These are phyloP conservation scores for Colletotrichum higginsianum DNA, from an alignment of 2,329 filamentous ascomycete genomes.

Conservation along the genomic window DNA sequence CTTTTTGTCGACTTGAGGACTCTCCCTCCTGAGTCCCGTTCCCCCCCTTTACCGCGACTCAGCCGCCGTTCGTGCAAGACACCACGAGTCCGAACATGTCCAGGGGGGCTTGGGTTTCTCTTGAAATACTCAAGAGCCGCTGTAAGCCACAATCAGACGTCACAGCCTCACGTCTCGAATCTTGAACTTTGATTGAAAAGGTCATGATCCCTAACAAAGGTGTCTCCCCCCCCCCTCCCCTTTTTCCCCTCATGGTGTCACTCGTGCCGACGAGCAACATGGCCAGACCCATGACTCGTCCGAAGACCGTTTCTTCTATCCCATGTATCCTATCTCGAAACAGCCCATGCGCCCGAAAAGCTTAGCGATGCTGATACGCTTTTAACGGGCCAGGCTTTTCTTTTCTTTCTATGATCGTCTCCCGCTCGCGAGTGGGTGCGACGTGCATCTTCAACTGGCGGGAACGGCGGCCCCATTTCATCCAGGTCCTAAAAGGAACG, in stretches of 20 bases:
- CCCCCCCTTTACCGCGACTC: constrained; percentile 1
- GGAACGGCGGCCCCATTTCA: neutral
- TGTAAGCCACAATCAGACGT: constrained; percentile 13
- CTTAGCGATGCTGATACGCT: neutral
- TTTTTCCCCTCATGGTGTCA: neutral
- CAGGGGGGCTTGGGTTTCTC: neutral
- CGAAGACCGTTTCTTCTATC: constrained; percentile 19
- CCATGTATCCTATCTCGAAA: constrained; percentile 1
- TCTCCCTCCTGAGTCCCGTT: neutral
- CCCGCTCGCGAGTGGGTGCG: neutral
- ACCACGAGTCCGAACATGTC: constrained; percentile 26
- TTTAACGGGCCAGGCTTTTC: neutral
- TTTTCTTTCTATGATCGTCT: constrained; percentile 1
- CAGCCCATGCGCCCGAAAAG: constrained; percentile 17
- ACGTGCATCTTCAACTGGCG: neutral
- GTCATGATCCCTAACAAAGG: neutral
- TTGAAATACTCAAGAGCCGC: constrained; percentile 23
- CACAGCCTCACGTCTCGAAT: constrained; percentile 36
- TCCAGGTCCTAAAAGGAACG: constrained; percentile 14
- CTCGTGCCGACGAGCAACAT: constrained; percentile 13
- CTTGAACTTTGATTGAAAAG: constrained; percentile 22
- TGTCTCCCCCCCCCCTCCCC: neutral
- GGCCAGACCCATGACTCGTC: constrained; percentile 35
- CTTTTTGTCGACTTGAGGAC: neutral
- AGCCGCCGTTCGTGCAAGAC: neutral